Conservation (phyloP, 331 rosid genomes). For the Erythrophleum ivorense region DNA sequence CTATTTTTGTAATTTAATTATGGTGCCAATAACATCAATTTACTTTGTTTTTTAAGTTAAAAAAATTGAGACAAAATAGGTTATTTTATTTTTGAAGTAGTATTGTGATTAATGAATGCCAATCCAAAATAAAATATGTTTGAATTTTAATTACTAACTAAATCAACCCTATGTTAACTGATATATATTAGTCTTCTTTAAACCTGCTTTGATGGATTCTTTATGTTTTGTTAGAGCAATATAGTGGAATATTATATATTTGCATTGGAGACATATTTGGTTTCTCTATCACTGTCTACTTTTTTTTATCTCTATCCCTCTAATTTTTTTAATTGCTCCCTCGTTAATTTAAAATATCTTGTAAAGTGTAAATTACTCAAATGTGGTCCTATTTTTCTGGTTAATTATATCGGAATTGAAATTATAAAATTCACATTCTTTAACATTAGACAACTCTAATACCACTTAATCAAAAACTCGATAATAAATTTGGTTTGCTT, state of each 20-base stretch:
- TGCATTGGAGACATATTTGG: not conserved
- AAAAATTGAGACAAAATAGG: not conserved
- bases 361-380: not conserved
- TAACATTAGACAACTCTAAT: not conserved
- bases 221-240: not conserved
- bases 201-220: not conserved
- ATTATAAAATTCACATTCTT: not conserved
- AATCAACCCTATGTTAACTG: not conserved
- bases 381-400: not conserved
- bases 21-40: too few relatives aligned
- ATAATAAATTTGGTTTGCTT: not conserved
- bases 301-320: too few relatives aligned
- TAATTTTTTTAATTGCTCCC: not conserved
- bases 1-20: too few relatives aligned
- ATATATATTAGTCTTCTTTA: too few relatives aligned
- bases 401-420: not conserved
- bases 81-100: too few relatives aligned
- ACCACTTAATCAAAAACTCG: not conserved
- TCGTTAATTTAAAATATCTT: not conserved
- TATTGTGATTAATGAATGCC: not conserved
- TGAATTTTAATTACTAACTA: not conserved
- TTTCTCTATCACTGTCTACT: not conserved
- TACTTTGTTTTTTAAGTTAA: too few relatives aligned
- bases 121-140: not conserved
- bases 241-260: not conserved